Evolutionary conservation across 345 rosid genomes (phyloP).

Genomic region (Citrus trifoliata): DNA sequence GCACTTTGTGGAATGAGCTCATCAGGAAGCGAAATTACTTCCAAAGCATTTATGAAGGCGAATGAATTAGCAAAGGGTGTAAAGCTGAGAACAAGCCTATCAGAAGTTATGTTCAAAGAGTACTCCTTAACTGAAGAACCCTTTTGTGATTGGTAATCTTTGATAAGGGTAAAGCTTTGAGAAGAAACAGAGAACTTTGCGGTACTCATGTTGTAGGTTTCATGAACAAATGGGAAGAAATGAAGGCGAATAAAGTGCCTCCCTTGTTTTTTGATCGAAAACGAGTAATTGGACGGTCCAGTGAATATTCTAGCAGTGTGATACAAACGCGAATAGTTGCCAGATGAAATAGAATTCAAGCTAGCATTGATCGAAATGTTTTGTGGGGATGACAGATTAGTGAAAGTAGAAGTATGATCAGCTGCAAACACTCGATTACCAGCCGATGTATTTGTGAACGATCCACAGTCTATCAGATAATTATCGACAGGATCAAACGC

Average conservation of each 20-base stretch:
- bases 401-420: slow-evolving; percentile 26
- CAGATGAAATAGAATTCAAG: slow-evolving; percentile 23
- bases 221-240: slow-evolving; percentile 48
- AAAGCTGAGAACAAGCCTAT: slow-evolving; percentile 43
- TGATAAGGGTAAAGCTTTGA: slow-evolving; percentile 61
- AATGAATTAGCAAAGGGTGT: slow-evolving; percentile 44
- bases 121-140: slow-evolving; percentile 50
- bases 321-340: slow-evolving; percentile 41
- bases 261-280: slow-evolving; percentile 50
- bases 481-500: slow-evolving; percentile 43
- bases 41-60: slow-evolving; percentile 76
- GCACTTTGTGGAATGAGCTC: slow-evolving; percentile 51
- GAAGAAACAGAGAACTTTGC: slow-evolving; percentile 71
- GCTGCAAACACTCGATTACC: slow-evolving; percentile 44
- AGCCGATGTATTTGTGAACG: slow-evolving; percentile 39
- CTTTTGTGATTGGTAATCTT: slow-evolving; percentile 32
- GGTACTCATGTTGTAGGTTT: slow-evolving; percentile 38
- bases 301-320: slow-evolving; percentile 58
- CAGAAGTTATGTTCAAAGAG: slow-evolving; percentile 45
- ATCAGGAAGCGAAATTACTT: slow-evolving; percentile 62
- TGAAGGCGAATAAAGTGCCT: slow-evolving; percentile 71
- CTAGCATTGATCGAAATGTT: slow-evolving; percentile 20
- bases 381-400: slow-evolving; percentile 23
- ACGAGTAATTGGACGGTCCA: slow-evolving; percentile 37
- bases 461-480: slow-evolving; percentile 73